Evolutionary conservation across 2,329 filamentous ascomycete genomes (phyloP), one percentile per base, ranked within the genome.

Genomic region (Thelonectria rubi): DNA sequence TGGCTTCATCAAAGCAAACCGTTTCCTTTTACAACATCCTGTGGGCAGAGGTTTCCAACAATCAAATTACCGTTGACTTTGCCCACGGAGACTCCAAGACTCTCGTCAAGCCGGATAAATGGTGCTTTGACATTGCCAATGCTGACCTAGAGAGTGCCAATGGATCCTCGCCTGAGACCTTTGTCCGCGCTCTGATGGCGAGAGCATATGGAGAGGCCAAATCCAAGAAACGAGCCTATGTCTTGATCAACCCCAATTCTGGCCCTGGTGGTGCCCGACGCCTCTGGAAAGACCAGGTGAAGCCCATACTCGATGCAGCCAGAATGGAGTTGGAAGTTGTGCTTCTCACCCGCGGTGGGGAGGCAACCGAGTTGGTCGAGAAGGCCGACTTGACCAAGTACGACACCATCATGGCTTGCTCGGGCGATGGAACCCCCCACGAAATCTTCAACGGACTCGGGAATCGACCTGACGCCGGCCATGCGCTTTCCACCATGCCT

Each of bases 361-460:
- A 98, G 77, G 95, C 92, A 1, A 82, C 89, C 1, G 90, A 92
- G 18, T 88, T 98, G 62, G 89, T 88, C 11, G 84, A 91, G 73
- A 83, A 88, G 43, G 78, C 97, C 50, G 91, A 97, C 72, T 84
- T 95, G 26, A 86, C 93, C 49, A 86, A 84, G 2, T 97, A 88
- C 76, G 95, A 99, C 78, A 90, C 93, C 9, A 85, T 98, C 14
- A 88, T 94, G 24, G 92, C 92, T 64, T 95, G 93, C 74, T 97
- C 94, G 1, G 95, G 95, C 5, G 95, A 99, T 71, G 95, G 95
- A 10, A 83, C 97, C 40, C 90, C 93, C 0, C 91, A 97, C 74
- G 95, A 99, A 77, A 91, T 97, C 9, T 97, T 97, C 81, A 98
- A 99, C 74, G 95, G 95, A 0, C 80, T 99, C 32, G 93, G 87